These are phyloP conservation scores for Fusarium transvaalense DNA, from an alignment of 2,329 filamentous ascomycete genomes.

Conservation along the genomic window DNA sequence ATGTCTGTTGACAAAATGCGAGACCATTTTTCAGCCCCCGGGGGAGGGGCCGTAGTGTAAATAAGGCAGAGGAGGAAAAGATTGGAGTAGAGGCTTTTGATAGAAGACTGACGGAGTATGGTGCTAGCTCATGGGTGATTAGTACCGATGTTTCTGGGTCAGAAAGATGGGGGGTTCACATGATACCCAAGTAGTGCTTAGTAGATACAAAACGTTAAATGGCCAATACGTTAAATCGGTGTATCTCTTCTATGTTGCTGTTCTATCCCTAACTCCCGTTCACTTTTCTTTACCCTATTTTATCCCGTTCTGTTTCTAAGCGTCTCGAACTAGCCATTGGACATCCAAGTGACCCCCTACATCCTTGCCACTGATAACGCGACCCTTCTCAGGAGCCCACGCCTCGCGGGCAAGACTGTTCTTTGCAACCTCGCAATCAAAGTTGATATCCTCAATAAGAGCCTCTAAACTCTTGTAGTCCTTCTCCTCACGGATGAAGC, in stretches of 20 bases:
- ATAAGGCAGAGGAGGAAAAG: conserved; percentile 14
- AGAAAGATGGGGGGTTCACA: conserved; percentile 33
- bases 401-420: conserved; percentile 75
- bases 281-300: conserved; percentile 22
- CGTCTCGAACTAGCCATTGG: conserved; percentile 55
- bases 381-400: conserved; percentile 65
- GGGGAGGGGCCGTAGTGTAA: conserved; percentile 27
- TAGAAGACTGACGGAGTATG: conserved; percentile 23
- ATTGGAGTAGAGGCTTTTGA: conserved; percentile 16
- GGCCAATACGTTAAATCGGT: conserved; percentile 25
- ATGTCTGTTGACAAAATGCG: conserved; percentile 32
- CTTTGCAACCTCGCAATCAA: conserved; percentile 86
- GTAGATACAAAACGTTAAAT: conserved; percentile 38
- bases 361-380: conserved; percentile 48
- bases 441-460: conserved; percentile 86
- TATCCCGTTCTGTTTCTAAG: conserved; percentile 23
- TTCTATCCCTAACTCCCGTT: conserved; percentile 44
- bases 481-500: conserved; percentile 89
- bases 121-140: conserved; percentile 26
- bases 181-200: conserved; percentile 43
- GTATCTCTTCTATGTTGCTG: conserved; percentile 38
- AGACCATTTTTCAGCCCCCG: conserved; percentile 29
- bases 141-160: conserved; percentile 15
- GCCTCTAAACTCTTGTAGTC: conserved; percentile 89
- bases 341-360: conserved; percentile 53